Evolutionary conservation across 2,329 filamentous ascomycete species (phyloP).

Genomic region (Xylaria sp.): DNA sequence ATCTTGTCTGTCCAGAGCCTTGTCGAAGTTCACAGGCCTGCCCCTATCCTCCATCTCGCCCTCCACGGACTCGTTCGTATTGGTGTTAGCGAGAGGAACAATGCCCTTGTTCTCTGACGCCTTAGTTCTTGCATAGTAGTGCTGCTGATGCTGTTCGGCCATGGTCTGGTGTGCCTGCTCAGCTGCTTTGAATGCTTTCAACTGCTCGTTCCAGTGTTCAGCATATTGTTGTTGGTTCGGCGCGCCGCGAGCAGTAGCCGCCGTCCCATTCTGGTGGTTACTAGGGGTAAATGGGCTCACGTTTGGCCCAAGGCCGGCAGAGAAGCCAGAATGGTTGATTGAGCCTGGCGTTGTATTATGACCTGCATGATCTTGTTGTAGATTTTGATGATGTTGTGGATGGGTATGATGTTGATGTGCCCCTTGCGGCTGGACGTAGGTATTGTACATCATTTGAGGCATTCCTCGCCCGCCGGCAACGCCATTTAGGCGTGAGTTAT

Average conservation of each 20-base stretch:
- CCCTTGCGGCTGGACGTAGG: conserved; percentile 54
- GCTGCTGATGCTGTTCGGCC: conserved; percentile 72
- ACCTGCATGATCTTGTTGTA: conserved; percentile 68
- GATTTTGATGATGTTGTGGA: conserved; percentile 70
- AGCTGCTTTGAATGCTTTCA: conserved; percentile 81
- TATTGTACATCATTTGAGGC: conserved; percentile 73
- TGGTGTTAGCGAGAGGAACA: conserved; percentile 62
- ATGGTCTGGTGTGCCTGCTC: conserved; percentile 78
- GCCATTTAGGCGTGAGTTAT: conserved; percentile 81
- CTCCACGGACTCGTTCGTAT: conserved; percentile 62
- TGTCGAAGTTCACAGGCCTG: conserved; percentile 73
- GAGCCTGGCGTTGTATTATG: conserved; percentile 65
- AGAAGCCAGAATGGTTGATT: conserved; percentile 71
- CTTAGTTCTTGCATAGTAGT: conserved; percentile 78
- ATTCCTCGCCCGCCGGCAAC: conserved; percentile 68
- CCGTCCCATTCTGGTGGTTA: conserved; percentile 68
- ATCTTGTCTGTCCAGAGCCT: conserved; percentile 76
- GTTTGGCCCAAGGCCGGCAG: conserved; percentile 72
- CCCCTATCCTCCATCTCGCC: conserved; percentile 67
- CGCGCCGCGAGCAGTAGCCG: conserved; percentile 59
- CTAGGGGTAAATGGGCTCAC: conserved; percentile 69
- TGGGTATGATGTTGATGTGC: conserved; percentile 71
- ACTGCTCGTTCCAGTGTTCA: conserved; percentile 88
- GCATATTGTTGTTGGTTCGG: conserved; percentile 63
- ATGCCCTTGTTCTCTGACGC: conserved; percentile 77